phyloP scores from a whole-genome alignment of 805 yeast genomes.

The Blastobotrys parvus region DNA sequence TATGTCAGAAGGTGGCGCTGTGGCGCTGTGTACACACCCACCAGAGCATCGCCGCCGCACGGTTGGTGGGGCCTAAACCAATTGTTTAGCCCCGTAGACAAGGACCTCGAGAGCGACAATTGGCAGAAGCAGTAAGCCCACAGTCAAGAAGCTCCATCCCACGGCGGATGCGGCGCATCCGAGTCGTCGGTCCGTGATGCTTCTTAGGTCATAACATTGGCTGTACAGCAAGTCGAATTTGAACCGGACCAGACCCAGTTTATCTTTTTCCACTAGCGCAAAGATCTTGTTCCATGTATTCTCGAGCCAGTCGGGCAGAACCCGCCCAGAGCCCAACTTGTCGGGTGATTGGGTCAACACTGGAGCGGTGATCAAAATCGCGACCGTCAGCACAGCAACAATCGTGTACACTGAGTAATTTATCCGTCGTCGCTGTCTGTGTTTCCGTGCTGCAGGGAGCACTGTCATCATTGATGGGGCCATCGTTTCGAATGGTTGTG shows the following conservation, averaged over 20 bases:
- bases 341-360: background rate
- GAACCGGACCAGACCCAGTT: background rate
- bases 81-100: too few species aligned
- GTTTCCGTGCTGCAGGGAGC: background rate
- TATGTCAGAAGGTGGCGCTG: too few species aligned
- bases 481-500: too few species aligned
- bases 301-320: background rate
- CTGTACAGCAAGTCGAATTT: background rate
- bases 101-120: too few species aligned
- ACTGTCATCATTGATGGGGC: background rate
- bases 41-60: too few species aligned
- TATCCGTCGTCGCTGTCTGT: background rate
- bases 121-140: too few species aligned
- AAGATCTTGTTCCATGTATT: background rate
- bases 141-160: background rate
- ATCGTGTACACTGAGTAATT: background rate
- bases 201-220: background rate
- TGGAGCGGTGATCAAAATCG: background rate
- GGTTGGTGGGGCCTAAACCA: too few species aligned
- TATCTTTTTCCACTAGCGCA: background rate
- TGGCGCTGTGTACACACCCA: too few species aligned
- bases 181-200: background rate
- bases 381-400: background rate
- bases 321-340: background rate
- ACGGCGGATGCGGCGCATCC: background rate